Evolutionary conservation across 805 yeast species (phyloP).

Genomic region (Starmerella powellii): DNA sequence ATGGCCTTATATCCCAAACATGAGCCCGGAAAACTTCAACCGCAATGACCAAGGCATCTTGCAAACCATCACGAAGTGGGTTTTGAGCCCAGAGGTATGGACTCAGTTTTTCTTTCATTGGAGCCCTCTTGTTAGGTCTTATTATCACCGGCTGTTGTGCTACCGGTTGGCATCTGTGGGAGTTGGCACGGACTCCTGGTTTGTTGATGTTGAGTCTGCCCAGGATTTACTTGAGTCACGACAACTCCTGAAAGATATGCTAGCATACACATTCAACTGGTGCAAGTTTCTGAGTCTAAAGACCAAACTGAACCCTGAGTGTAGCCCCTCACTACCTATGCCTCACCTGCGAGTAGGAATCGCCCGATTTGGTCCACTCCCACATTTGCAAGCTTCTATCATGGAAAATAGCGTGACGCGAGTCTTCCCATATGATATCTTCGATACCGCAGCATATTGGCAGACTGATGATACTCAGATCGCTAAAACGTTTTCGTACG

Average conservation of each 20-base stretch:
- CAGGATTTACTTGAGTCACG: conserved; percentile 25
- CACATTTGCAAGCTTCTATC: background rate
- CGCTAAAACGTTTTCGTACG: background rate
- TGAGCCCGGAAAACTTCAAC: background rate
- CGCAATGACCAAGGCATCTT: conserved; percentile 32
- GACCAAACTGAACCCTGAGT: conserved; percentile 14
- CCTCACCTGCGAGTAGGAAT: conserved; percentile 25
- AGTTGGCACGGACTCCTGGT: conserved; percentile 19
- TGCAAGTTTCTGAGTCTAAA: conserved; percentile 12
- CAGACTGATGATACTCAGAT: background rate
- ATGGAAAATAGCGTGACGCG: conserved; percentile 19
- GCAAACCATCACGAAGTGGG: conserved; percentile 42
- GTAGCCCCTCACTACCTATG: conserved; percentile 25
- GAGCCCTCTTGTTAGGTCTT: conserved; percentile 63
- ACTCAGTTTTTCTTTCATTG: conserved; percentile 56
- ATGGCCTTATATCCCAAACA: conserved; percentile 48
- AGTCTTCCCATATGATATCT: conserved; percentile 29
- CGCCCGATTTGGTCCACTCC: conserved; percentile 7
- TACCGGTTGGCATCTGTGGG: conserved; percentile 43
- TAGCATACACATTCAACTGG: conserved; percentile 16
- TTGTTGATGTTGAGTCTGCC: conserved; percentile 21
- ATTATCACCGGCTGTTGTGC: conserved; percentile 51
- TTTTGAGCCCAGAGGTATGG: conserved; percentile 43
- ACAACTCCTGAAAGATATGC: conserved; percentile 18
- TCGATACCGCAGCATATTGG: conserved; percentile 30